These are phyloP conservation scores for Berkeleyomyces basicola DNA, from an alignment of 2,329 filamentous ascomycete species.

Conservation along the genomic window DNA sequence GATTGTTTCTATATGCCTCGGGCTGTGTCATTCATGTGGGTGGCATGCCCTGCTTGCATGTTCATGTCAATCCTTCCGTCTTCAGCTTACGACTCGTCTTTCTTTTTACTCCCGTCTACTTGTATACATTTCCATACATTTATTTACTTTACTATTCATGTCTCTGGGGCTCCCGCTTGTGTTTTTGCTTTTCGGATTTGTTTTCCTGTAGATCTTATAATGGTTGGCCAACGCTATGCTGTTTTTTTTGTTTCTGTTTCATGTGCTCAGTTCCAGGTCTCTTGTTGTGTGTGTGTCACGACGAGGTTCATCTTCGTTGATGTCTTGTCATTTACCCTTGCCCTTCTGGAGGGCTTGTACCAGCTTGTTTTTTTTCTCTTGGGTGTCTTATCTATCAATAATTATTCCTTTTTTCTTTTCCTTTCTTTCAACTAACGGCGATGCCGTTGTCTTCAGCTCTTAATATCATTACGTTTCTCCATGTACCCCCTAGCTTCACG, in stretches of 20 bases:
- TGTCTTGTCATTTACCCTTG: neutral
- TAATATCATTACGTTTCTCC: neutral
- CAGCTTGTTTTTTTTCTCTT: neutral
- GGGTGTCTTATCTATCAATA: neutral
- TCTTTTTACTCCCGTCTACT: neutral
- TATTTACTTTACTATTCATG: neutral
- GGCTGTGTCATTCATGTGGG: neutral
- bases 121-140: neutral
- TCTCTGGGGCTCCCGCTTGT: neutral
- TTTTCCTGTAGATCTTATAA: neutral
- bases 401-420: neutral
- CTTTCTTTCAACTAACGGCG: neutral
- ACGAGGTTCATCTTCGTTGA: neutral
- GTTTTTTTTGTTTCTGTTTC: neutral
- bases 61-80: neutral
- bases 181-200: neutral
- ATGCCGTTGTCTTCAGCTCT: neutral
- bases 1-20: neutral
- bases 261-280: neutral
- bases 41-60: neutral
- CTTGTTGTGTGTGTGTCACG: neutral
- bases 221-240: neutral
- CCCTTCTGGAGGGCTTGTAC: neutral
- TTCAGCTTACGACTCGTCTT: neutral
- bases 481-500: no score